Base-by-base conservation (phyloP, 352 stramenopile species). In the Phytopythium cucurbitacearum region DNA sequence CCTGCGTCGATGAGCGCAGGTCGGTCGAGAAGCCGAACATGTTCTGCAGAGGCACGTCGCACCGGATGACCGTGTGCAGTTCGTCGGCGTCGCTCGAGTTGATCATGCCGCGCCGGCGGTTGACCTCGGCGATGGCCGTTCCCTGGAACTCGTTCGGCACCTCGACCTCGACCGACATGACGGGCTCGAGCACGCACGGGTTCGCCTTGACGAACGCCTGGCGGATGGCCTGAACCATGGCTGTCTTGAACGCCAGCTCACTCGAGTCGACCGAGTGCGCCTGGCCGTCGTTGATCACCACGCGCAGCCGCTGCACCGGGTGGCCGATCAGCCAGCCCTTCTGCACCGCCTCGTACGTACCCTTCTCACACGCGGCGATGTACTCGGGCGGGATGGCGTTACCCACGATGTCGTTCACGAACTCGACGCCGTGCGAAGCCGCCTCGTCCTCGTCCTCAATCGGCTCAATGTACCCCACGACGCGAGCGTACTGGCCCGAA, bases 11-110 rank as follows among this genome's bases (percentile, higher is more conserved):
- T 62, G 94, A 98, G 48, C 96, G 83, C 50, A 99, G 59, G 58
- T 98, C 96, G 15, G 96, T 99, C 33, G 93, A 98, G 71, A 99
- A 99, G 3, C 97, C 97, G 78, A 99, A 99, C 96, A 99, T 99
- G 67, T 98, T 91, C 65, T 95, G 95, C 51, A 99, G 77, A 34
- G 97, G 97, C 62, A 99, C 96, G 59, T 98, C 84, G 63, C 83
- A 91, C 51, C 95, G 92, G 48, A 98, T 73, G 34, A 95, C 87
- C 60, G 87, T 97, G 45, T 87, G 81, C 66, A 98, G 81, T 45
- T 99, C 95, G 64, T 97, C 97, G 62, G 97, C 86, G 65, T 98
- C 95, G 61, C 83, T 98, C 65, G 73, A 97, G 76, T 98, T 95
- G 56, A 98, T 98, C 64, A 98, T 82, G 49, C 94, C 95, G 56